Percentiles rank a stretch among this genome's conserved stretches.
phyloP scores from a whole-genome alignment of 176 grass and related monocot genomes.

The Eragrostis curvula region DNA sequence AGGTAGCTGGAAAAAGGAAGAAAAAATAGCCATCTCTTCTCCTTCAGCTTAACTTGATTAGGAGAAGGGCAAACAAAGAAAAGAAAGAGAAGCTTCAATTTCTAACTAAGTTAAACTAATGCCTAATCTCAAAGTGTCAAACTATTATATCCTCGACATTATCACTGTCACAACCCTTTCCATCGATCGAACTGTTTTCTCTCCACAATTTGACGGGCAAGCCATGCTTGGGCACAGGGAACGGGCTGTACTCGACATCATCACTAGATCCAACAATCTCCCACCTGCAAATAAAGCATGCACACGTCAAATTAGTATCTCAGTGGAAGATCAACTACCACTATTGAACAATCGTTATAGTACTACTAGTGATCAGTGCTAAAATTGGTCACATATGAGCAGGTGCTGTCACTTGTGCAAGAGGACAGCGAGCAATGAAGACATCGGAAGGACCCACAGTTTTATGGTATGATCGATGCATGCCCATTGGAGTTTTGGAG shows the following conservation, averaged over 20 bases:
- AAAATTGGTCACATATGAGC: background rate
- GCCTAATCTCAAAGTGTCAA: conserved; percentile 14
- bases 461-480: conserved; percentile 23
- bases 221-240: conserved; percentile 89
- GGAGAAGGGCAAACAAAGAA: conserved; percentile 30
- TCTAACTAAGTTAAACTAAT: conserved; percentile 17
- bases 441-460: conserved; percentile 7
- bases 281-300: conserved; percentile 62
- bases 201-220: conserved; percentile 59
- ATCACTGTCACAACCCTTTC: background rate
- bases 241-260: conserved; percentile 91
- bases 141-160: conserved; percentile 26
- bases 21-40: conserved; percentile 3
- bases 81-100: conserved; percentile 23
- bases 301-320: conserved; percentile 4
- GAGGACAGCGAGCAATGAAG: background rate
- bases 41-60: conserved; percentile 8
- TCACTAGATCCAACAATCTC: conserved; percentile 55
- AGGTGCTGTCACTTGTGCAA: conserved; percentile 2
- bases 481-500: conserved; percentile 26
- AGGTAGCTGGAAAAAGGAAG: background rate
- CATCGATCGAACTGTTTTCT: background rate
- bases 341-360: conserved; percentile 13
- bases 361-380: background rate
- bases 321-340: background rate